A percentile compares a stretch with the other conserved stretches of the same genome.
These are phyloP conservation scores for Pythium plurisporium DNA, from an alignment of 352 stramenopile genomes.

Conservation along the genomic window DNA sequence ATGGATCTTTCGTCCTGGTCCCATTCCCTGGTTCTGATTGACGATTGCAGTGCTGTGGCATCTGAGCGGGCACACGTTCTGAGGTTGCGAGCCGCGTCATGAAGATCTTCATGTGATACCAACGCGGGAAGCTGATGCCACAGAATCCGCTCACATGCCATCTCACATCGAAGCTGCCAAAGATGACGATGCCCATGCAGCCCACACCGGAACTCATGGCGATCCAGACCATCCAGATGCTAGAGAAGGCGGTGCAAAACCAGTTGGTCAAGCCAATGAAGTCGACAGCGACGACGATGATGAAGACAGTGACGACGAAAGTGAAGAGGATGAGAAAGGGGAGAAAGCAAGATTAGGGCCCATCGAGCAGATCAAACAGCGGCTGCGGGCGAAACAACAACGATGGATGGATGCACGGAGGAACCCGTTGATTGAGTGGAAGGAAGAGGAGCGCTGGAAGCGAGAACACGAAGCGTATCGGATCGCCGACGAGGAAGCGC, in stretches of 20 bases:
- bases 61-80: too few relatives aligned
- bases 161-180: background rate
- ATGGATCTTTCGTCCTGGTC: background rate
- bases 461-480: slow-evolving; percentile 32
- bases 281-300: slow-evolving; percentile 14
- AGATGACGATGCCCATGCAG: slow-evolving; percentile 20
- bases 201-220: slow-evolving; percentile 17
- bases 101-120: too few relatives aligned
- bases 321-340: slow-evolving; percentile 31
- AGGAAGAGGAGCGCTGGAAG: slow-evolving; percentile 33
- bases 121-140: too few relatives aligned
- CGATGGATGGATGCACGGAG: slow-evolving; percentile 34
- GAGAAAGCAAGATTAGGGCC: slow-evolving; percentile 29
- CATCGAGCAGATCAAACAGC: slow-evolving; percentile 16
- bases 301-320: slow-evolving; percentile 34
- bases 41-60: background rate
- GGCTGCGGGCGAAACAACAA: slow-evolving; percentile 33
- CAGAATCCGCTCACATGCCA: slow-evolving; percentile 13
- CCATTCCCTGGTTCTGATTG: background rate
- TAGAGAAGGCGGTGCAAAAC: slow-evolving; percentile 18
- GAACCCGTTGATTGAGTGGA: slow-evolving; percentile 52
- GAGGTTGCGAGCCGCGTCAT: too few relatives aligned
- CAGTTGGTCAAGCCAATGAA: slow-evolving; percentile 15
- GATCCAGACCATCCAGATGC: slow-evolving; percentile 20
- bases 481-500: slow-evolving; percentile 26